Conservation (phyloP, 2,329 filamentous ascomycete species). For the Hyphodiscus sp. region DNA sequence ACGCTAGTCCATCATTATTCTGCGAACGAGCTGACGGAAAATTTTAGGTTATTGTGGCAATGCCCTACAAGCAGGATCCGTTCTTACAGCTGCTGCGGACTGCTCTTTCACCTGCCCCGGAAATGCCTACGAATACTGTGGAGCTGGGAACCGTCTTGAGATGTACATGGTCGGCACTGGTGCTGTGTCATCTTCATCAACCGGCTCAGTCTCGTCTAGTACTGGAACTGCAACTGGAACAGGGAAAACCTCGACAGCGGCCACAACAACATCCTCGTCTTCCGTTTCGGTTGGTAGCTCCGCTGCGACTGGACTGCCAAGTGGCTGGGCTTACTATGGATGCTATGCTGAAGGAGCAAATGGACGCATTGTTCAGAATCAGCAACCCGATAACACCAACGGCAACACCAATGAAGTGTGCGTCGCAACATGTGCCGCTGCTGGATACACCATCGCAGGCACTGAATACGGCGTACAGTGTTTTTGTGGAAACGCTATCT, state of each 20-base stretch:
- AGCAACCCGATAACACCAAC: slow-evolving; percentile 11
- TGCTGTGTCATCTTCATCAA: neutral
- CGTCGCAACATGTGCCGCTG: slow-evolving; percentile 20
- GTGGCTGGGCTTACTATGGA: slow-evolving; percentile 19
- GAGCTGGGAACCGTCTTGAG: slow-evolving; percentile 26
- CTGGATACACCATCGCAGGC: slow-evolving; percentile 18
- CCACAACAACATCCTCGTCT: neutral
- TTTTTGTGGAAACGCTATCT: slow-evolving; percentile 26
- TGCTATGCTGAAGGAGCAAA: slow-evolving; percentile 19
- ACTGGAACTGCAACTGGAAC: neutral
- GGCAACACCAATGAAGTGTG: slow-evolving; percentile 28
- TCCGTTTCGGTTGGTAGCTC: neutral
- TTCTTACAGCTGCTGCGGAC: slow-evolving; percentile 13
- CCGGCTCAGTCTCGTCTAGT: neutral
- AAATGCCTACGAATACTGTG: slow-evolving; percentile 30
- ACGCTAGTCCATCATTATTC: neutral
- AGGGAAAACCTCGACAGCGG: neutral
- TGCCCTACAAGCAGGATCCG: slow-evolving; percentile 15
- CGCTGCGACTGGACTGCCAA: slow-evolving; percentile 10
- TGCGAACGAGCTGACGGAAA: neutral
- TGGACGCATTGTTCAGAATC: slow-evolving; percentile 14
- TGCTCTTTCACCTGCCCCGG: slow-evolving; percentile 27
- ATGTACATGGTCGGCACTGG: slow-evolving; percentile 15
- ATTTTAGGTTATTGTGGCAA: slow-evolving; percentile 23
- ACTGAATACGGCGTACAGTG: slow-evolving; percentile 17